A percentile compares a stretch with the other conserved stretches of the same genome.
Evolutionary conservation across 495 filamentous ascomycete species (phyloP).

Genomic region (Penicillium soppii): DNA sequence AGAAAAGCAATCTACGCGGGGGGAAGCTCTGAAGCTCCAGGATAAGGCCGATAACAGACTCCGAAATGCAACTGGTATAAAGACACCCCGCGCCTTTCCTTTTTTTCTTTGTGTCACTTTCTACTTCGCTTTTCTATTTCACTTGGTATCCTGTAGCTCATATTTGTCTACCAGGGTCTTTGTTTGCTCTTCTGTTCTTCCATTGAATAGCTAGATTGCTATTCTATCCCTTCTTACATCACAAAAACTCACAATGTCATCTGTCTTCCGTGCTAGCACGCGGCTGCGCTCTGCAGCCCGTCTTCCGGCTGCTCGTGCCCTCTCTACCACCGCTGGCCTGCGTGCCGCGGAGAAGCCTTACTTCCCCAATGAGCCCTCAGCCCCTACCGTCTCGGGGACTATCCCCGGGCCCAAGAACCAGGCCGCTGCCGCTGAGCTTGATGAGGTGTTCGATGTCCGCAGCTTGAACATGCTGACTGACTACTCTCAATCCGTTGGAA

Average conservation of each 20-base stretch:
- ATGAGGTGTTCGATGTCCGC: slow-evolving; percentile 89
- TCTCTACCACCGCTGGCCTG: slow-evolving; percentile 42
- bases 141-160: neutral
- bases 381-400: slow-evolving; percentile 68
- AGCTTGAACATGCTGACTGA: slow-evolving; percentile 90
- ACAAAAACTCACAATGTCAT: slow-evolving; percentile 38
- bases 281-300: slow-evolving; percentile 40
- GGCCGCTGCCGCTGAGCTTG: slow-evolving; percentile 68
- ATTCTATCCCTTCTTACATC: slow-evolving; percentile 6
- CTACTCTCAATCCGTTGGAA: slow-evolving; percentile 66
- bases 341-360: slow-evolving; percentile 52
- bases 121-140: neutral
- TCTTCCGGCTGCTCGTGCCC: slow-evolving; percentile 36
- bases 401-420: slow-evolving; percentile 82
- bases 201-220: slow-evolving; percentile 6
- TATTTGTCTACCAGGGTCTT: neutral
- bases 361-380: slow-evolving; percentile 73
- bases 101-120: neutral
- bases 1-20: slow-evolving; percentile 26
- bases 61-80: slow-evolving; percentile 19
- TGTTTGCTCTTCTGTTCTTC: neutral
- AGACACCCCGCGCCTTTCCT: slow-evolving; percentile 15
- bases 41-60: slow-evolving; percentile 15
- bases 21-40: slow-evolving; percentile 14
- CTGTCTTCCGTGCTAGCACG: slow-evolving; percentile 42